Evolutionary conservation across 345 rosid species (phyloP).

Genomic region (Pelargonium nanum): DNA sequence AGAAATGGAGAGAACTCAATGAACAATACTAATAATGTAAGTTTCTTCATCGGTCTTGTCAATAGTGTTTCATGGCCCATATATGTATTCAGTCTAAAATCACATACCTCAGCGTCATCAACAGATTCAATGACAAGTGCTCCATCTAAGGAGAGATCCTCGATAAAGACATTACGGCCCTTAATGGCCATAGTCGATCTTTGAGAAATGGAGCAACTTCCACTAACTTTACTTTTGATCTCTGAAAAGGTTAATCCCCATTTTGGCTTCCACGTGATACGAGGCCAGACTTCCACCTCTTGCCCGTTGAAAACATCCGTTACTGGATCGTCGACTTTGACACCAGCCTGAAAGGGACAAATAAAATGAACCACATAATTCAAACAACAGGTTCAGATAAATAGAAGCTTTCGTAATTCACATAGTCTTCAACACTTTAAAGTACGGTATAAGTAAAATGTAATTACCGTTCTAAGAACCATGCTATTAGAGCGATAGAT

Average conservation of each 20-base stretch:
- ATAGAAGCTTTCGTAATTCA: neutral
- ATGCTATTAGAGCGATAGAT: constrained; percentile 68
- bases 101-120: constrained; percentile 72
- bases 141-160: constrained; percentile 72
- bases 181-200: constrained; percentile 62
- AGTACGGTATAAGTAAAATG: neutral
- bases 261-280: constrained; percentile 70
- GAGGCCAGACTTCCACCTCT: constrained; percentile 94
- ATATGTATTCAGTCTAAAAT: neutral
- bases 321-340: constrained; percentile 56
- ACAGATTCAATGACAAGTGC: constrained; percentile 54
- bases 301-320: constrained; percentile 61
- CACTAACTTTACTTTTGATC: constrained; percentile 50
- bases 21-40: neutral
- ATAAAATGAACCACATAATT: constrained; percentile 9
- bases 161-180: constrained; percentile 44
- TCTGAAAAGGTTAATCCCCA: constrained; percentile 82
- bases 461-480: constrained; percentile 56
- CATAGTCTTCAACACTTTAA: neutral
- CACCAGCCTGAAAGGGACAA: constrained; percentile 55
- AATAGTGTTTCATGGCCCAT: neutral
- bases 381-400: neutral
- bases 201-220: constrained; percentile 55
- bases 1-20: neutral
- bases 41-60: neutral